Evolutionary conservation across 2,329 filamentous ascomycete genomes (phyloP).

Genomic region (Huntiella decipiens): DNA sequence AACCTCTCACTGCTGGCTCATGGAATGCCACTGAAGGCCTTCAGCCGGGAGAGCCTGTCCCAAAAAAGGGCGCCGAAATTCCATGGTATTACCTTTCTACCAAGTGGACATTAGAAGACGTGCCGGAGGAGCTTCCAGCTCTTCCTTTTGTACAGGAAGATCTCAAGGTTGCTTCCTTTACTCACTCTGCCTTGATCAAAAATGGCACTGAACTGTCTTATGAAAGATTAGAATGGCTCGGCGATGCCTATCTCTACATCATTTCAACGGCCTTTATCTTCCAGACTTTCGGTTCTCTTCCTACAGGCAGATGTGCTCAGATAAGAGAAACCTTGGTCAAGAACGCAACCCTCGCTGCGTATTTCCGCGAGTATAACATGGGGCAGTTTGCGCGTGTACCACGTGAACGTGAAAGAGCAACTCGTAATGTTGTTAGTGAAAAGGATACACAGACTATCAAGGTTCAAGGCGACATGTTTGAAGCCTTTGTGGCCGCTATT

Average conservation of each 20-base stretch:
- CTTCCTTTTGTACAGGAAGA: conserved; percentile 43
- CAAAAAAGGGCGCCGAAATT: conserved; percentile 8
- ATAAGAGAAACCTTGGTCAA: conserved; percentile 63
- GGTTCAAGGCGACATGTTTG: conserved; percentile 70
- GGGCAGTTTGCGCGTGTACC: conserved; percentile 43
- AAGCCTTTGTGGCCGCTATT: conserved; percentile 70
- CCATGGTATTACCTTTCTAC: conserved; percentile 18
- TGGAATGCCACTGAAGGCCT: neutral
- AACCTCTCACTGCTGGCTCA: neutral
- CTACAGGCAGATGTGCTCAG: conserved; percentile 52
- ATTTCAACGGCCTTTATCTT: conserved; percentile 60
- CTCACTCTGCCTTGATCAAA: conserved; percentile 33
- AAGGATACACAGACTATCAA: conserved; percentile 43
- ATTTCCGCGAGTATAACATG: conserved; percentile 51
- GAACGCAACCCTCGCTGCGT: conserved; percentile 58
- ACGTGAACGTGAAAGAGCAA: conserved; percentile 12
- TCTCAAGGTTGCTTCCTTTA: conserved; percentile 46
- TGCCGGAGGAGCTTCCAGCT: conserved; percentile 30
- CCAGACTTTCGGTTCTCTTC: conserved; percentile 44
- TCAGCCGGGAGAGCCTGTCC: neutral
- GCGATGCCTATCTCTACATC: conserved; percentile 69
- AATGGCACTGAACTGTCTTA: conserved; percentile 33
- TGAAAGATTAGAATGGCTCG: conserved; percentile 73
- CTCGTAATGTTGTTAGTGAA: conserved; percentile 19
- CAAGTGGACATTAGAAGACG: conserved; percentile 32